Evolutionary conservation across 495 filamentous ascomycete genomes (phyloP).

Genomic region (Bombardia bombarda): DNA sequence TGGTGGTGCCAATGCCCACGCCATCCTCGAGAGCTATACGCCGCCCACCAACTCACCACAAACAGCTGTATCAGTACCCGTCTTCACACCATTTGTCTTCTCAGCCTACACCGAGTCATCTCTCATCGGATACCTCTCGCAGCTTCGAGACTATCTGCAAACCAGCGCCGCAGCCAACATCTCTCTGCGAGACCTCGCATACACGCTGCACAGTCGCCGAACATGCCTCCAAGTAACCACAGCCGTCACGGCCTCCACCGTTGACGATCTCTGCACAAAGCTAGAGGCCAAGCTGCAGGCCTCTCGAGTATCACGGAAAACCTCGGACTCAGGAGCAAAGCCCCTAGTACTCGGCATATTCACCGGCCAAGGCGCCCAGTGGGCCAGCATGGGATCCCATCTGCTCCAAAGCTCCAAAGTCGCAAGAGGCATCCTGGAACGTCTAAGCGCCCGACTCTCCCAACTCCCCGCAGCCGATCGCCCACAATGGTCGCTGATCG

Average conservation of each 20-base stretch:
- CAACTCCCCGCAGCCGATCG: conserved; percentile 1
- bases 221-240: background rate
- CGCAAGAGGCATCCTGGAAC: conserved; percentile 13
- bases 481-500: conserved; percentile 17
- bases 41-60: background rate
- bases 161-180: background rate
- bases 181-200: background rate
- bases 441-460: conserved; percentile 8
- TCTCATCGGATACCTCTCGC: too few relatives aligned
- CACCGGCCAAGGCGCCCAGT: conserved; percentile 22
- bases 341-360: conserved; percentile 4
- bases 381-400: conserved; percentile 9
- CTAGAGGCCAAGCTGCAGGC: background rate
- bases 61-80: background rate
- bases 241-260: background rate
- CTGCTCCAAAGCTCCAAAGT: conserved; percentile 12
- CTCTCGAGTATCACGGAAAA: too few relatives aligned
- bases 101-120: too few relatives aligned
- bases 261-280: background rate
- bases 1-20: conserved; percentile 7
- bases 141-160: background rate
- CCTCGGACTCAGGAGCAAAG: background rate
- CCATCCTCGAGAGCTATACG: conserved; percentile 15
- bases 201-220: background rate
- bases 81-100: too few relatives aligned